phyloP scores from a whole-genome alignment of 2,329 filamentous ascomycete genomes.

The Fusarium pininemorale region DNA sequence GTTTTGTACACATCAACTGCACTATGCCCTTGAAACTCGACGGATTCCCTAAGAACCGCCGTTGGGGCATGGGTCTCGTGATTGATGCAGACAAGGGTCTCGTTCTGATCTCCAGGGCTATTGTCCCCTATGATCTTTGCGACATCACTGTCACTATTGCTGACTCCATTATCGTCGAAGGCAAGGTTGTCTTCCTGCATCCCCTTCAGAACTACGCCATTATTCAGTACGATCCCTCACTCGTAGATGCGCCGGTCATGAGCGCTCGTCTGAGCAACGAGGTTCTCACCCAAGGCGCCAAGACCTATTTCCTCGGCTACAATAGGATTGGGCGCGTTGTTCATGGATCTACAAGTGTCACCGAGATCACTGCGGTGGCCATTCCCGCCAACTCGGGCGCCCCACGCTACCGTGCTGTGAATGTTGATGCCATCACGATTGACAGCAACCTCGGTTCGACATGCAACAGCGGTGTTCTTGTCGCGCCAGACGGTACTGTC shows the following conservation, averaged over 20 bases:
- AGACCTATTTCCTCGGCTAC: constrained; percentile 97
- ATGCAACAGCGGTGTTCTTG: constrained; percentile 92
- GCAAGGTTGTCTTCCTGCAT: constrained; percentile 94
- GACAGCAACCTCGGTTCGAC: constrained; percentile 91
- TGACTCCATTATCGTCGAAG: constrained; percentile 93
- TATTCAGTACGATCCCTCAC: constrained; percentile 89
- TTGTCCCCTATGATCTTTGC: constrained; percentile 95
- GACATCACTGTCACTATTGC: constrained; percentile 97
- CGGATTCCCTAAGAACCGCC: constrained; percentile 93
- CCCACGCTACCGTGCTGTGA: constrained; percentile 92
- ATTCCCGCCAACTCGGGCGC: constrained; percentile 94
- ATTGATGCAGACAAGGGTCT: constrained; percentile 96
- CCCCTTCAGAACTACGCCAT: constrained; percentile 97
- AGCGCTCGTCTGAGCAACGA: constrained; percentile 84
- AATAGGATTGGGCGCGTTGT: constrained; percentile 95
- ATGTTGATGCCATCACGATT: constrained; percentile 95
- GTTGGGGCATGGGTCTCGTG: constrained; percentile 96
- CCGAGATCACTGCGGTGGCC: constrained; percentile 95
- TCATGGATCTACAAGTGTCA: constrained; percentile 92
- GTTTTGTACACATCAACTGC: constrained; percentile 92
- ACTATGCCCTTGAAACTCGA: constrained; percentile 96
- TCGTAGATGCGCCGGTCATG: constrained; percentile 94
- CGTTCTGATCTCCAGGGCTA: constrained; percentile 91
- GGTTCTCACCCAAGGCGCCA: constrained; percentile 89
- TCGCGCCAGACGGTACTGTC: constrained; percentile 89